phyloP scores from a whole-genome alignment of 1,284 basidiomycete genomes.

The Heterobasidion irregulare region DNA sequence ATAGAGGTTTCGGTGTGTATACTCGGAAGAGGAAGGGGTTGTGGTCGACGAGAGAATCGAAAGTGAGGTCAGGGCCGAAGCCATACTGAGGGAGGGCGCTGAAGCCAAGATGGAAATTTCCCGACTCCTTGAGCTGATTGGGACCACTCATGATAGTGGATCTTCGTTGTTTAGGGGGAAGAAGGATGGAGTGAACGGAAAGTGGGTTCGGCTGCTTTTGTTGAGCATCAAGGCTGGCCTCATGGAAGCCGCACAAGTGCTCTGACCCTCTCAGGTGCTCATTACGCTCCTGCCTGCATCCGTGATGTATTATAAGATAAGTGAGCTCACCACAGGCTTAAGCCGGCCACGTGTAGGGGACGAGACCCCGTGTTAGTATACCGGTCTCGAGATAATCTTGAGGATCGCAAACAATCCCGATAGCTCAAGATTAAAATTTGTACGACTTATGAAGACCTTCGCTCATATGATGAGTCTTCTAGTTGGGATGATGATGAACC shows the following conservation, averaged over 20 bases:
- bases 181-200: neutral
- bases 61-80: constrained; percentile 53
- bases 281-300: constrained; percentile 1
- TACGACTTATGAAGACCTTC: too few species aligned
- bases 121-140: constrained; percentile 10
- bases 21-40: constrained; percentile 73
- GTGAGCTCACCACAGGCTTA: constrained; percentile 1
- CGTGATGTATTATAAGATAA: neutral
- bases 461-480: too few species aligned
- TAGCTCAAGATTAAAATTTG: too few species aligned
- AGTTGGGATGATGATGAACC: too few species aligned
- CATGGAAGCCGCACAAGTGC: constrained; percentile 7
- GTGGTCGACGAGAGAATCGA: constrained; percentile 47
- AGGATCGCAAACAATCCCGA: too few species aligned
- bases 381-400: neutral
- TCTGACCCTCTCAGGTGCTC: constrained; percentile 1
- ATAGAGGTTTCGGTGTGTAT: constrained; percentile 57
- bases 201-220: constrained; percentile 6
- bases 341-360: constrained; percentile 6
- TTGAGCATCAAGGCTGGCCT: constrained; percentile 6
- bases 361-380: neutral
- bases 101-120: constrained; percentile 14
- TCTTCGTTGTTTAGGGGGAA: constrained; percentile 1
- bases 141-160: constrained; percentile 7
- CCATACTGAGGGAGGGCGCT: constrained; percentile 58